Conservation (phyloP, 1,284 basidiomycete species). For the Meira nashicola region DNA sequence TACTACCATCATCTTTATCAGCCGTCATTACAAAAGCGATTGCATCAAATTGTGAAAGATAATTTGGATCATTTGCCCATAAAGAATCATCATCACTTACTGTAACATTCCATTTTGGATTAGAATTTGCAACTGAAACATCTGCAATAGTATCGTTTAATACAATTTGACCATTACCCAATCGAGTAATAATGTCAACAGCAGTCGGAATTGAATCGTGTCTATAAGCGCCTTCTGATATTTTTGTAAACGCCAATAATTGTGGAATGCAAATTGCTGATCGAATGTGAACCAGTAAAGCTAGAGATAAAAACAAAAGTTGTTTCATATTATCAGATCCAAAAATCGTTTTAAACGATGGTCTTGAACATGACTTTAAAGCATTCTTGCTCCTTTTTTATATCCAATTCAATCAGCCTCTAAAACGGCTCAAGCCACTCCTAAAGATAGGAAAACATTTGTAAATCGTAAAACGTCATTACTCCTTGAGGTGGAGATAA, state of each 20-base stretch:
- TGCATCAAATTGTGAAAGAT: conserved; percentile 27
- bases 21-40: conserved; percentile 62
- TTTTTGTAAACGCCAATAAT: conserved; percentile 43
- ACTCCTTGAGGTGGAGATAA: too few relatives aligned
- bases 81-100: conserved; percentile 25
- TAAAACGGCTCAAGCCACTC: too few relatives aligned
- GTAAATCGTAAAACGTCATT: too few relatives aligned
- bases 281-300: not conserved
- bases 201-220: conserved; percentile 75
- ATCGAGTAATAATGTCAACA: conserved; percentile 59
- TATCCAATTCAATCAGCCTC: too few relatives aligned
- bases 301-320: too few relatives aligned
- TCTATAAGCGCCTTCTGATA: conserved; percentile 54
- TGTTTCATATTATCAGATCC: too few relatives aligned
- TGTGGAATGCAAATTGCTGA: conserved; percentile 12
- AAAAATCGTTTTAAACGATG: too few relatives aligned
- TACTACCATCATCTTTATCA: conserved; percentile 62
- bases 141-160: conserved; percentile 55
- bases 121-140: conserved; percentile 12
- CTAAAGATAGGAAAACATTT: too few relatives aligned
- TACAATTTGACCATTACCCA: conserved; percentile 62
- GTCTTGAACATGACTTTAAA: too few relatives aligned
- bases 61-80: conserved; percentile 25
- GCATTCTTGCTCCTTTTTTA: too few relatives aligned
- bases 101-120: conserved; percentile 20